Percentiles rank a stretch among this genome's conserved stretches.
phyloP scores from a whole-genome alignment of 495 filamentous ascomycete genomes.

The Eremomyces bilateralis region DNA sequence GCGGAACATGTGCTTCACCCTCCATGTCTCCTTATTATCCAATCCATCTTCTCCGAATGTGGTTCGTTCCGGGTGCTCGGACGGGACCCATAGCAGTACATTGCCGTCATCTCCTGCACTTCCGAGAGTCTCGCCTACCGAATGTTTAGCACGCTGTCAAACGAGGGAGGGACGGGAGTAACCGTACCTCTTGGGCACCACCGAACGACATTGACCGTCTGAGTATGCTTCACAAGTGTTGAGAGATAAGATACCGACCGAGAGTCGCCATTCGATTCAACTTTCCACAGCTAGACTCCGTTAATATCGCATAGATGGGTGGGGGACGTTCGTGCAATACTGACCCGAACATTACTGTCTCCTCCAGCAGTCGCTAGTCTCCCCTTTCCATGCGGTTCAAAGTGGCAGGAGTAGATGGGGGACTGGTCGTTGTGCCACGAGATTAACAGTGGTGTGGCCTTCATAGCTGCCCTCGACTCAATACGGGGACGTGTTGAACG shows the following conservation, averaged over 20 bases:
- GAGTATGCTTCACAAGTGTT: constrained; percentile 78
- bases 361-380: constrained; percentile 86
- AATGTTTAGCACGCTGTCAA: constrained; percentile 80
- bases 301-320: constrained; percentile 3
- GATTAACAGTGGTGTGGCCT: constrained; percentile 73
- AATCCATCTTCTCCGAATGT: constrained; percentile 62
- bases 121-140: constrained; percentile 68
- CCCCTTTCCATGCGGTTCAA: constrained; percentile 82
- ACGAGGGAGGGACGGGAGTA: no score
- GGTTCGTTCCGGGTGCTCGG: constrained; percentile 39
- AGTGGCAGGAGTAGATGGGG: constrained; percentile 89
- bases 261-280: constrained; percentile 71
- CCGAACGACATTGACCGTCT: constrained; percentile 94
- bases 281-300: constrained; percentile 54
- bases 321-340: constrained; percentile 17
- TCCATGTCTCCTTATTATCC: constrained; percentile 93
- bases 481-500: neutral
- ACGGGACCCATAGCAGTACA: constrained; percentile 83
- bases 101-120: constrained; percentile 95
- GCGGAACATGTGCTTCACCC: constrained; percentile 91
- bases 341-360: constrained; percentile 89
- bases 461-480: constrained; percentile 34
- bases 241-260: constrained; percentile 76
- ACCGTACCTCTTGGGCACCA: constrained; percentile 75
- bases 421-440: constrained; percentile 92